These are phyloP conservation scores for Colletotrichum lini DNA, from an alignment of 2,329 filamentous ascomycete genomes.

Conservation along the genomic window DNA sequence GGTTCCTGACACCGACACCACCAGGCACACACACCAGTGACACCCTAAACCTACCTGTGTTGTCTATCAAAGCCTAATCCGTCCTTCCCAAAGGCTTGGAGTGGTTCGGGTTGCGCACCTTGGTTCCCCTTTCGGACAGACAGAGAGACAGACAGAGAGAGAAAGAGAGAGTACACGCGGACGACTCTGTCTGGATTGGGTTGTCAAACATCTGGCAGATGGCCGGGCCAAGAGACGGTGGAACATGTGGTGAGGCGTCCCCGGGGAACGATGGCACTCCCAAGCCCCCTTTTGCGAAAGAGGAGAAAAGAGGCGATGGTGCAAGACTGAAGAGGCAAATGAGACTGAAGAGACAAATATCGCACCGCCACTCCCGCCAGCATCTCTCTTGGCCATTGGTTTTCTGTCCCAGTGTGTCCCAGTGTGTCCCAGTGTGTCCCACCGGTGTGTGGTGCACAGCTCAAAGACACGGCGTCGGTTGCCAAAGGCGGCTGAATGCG, in stretches of 20 bases:
- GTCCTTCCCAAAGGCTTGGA: too few relatives aligned
- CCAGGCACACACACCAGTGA: too few relatives aligned
- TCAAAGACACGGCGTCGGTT: conserved; percentile 7
- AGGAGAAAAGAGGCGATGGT: not conserved
- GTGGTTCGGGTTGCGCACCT: not conserved
- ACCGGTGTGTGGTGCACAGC: not conserved
- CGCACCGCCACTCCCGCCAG: conserved; percentile 33
- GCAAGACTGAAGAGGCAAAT: not conserved
- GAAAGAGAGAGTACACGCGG: not conserved
- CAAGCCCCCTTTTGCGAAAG: not conserved
- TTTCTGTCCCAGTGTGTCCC: not conserved
- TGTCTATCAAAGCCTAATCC: conserved; percentile 8
- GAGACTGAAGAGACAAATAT: conserved; percentile 10
- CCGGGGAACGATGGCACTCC: not conserved
- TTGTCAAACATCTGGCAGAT: not conserved
- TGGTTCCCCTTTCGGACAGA: too few relatives aligned
- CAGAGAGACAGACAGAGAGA: too few relatives aligned
- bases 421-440: too few relatives aligned
- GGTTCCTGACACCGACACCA: not conserved
- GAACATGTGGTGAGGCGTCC: conserved; percentile 17
- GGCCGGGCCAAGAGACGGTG: conserved; percentile 1
- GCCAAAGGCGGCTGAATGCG: too few relatives aligned
- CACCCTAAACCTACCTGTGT: not conserved
- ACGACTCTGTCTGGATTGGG: not conserved
- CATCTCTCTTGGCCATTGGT: not conserved